Conservation (phyloP, 768 basidiomycete genomes). For the Tricholoma terreum region DNA sequence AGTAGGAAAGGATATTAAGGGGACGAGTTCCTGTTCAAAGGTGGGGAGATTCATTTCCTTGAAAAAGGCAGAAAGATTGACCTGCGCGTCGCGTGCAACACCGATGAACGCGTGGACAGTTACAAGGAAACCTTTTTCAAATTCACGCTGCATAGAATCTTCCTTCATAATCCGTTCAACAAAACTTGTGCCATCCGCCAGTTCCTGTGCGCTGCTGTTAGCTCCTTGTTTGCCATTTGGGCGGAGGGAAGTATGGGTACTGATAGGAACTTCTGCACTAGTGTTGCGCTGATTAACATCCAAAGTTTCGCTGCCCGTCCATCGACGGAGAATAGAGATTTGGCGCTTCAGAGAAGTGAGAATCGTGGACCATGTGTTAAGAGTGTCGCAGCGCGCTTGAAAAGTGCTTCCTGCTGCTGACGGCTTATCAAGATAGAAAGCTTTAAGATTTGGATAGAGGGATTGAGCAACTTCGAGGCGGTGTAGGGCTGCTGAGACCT, state of each 20-base stretch:
- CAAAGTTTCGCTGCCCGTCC: constrained; percentile 92
- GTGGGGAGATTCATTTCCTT: constrained; percentile 87
- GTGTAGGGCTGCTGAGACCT: constrained; percentile 64
- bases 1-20: constrained; percentile 94
- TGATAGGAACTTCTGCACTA: constrained; percentile 53
- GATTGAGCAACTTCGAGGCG: constrained; percentile 81
- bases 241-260: constrained; percentile 25
- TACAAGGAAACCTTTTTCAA: constrained; percentile 85
- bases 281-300: constrained; percentile 83
- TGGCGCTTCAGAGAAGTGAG: constrained; percentile 82
- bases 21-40: constrained; percentile 85
- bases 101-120: constrained; percentile 87
- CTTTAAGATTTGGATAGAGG: constrained; percentile 81
- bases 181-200: constrained; percentile 76
- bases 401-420: constrained; percentile 63
- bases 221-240: constrained; percentile 14
- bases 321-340: constrained; percentile 75
- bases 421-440: constrained; percentile 77
- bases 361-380: constrained; percentile 91
- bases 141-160: constrained; percentile 91
- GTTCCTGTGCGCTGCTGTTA: constrained; percentile 37
- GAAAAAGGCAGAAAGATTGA: constrained; percentile 73
- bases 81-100: constrained; percentile 82
- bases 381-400: constrained; percentile 80
- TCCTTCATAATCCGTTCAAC: constrained; percentile 94